These are phyloP conservation scores for Prunus kanzakura DNA, from an alignment of 306 rosid species.

Conservation along the genomic window DNA sequence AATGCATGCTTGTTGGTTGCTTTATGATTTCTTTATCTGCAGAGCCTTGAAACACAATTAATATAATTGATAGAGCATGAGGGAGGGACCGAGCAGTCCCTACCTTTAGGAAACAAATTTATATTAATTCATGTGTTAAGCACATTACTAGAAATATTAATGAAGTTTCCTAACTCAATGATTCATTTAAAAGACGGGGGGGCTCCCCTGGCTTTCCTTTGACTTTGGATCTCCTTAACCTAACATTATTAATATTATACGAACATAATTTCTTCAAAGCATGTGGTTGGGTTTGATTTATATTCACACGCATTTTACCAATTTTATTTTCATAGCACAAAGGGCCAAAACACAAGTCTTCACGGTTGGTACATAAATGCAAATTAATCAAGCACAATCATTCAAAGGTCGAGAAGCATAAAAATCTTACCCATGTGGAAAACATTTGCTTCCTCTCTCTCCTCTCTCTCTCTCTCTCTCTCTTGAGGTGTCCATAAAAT, in stretches of 20 bases:
- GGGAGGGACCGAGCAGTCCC: no score
- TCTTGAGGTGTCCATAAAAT: background rate
- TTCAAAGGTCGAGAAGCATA: background rate
- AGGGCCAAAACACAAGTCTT: background rate
- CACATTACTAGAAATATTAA: background rate
- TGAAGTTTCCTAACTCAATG: background rate
- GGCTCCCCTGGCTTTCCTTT: background rate
- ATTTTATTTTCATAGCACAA: background rate
- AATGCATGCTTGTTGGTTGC: background rate
- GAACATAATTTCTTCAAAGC: background rate
- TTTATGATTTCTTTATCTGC: no score
- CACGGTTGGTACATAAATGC: background rate
- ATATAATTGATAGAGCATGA: no score
- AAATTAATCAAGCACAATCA: background rate
- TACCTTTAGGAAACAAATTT: background rate
- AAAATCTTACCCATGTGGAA: constrained; percentile 6
- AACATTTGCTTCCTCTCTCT: background rate
- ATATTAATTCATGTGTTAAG: background rate
- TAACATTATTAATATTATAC: background rate
- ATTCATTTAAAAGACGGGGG: background rate
- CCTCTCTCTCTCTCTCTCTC: no score
- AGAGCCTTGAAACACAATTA: background rate
- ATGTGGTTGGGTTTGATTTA: no score
- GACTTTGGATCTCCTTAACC: background rate
- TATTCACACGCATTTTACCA: no score